These are phyloP conservation scores for Chytriomyces sp. DNA, from an alignment of 192 early-diverging fungal species.

Conservation along the genomic window DNA sequence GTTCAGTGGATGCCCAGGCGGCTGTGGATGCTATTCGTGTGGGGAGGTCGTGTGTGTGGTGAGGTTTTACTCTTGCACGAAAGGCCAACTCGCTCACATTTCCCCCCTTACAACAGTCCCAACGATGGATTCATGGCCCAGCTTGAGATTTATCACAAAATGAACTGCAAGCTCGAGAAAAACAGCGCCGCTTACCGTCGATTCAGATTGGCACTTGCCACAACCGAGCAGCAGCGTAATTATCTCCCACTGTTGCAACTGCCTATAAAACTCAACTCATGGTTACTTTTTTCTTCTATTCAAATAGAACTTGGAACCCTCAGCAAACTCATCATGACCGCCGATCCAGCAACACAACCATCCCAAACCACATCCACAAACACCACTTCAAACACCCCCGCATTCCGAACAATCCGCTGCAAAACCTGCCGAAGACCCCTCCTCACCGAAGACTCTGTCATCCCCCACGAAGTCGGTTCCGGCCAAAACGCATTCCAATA, in stretches of 20 bases:
- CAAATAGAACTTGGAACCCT: slow-evolving; percentile 25
- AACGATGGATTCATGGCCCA: slow-evolving; percentile 28
- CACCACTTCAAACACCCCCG: neutral
- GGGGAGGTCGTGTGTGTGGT: neutral
- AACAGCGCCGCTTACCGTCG: slow-evolving; percentile 20
- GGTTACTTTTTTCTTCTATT: too few relatives aligned
- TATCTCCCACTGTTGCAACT: neutral
- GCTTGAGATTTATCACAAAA: slow-evolving; percentile 24
- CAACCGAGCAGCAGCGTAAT: slow-evolving; percentile 26
- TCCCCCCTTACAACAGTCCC: neutral
- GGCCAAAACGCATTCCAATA: slow-evolving; percentile 28
- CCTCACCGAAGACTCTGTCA: slow-evolving; percentile 4
- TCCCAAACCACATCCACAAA: neutral
- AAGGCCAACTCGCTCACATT: neutral
- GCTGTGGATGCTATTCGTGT: slow-evolving; percentile 14
- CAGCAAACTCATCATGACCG: slow-evolving; percentile 27
- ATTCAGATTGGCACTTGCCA: slow-evolving; percentile 10
- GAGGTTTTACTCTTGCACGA: neutral
- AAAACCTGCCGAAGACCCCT: slow-evolving; percentile 9
- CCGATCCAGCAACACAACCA: slow-evolving; percentile 9
- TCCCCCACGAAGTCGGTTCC: slow-evolving; percentile 19
- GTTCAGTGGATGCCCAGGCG: neutral
- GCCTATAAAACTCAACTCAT: too few relatives aligned
- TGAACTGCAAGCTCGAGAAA: slow-evolving; percentile 10
- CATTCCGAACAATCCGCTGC: slow-evolving; percentile 5